phyloP scores from a whole-genome alignment of 2,329 filamentous ascomycete species.

The Harringtonia aguacate region DNA sequence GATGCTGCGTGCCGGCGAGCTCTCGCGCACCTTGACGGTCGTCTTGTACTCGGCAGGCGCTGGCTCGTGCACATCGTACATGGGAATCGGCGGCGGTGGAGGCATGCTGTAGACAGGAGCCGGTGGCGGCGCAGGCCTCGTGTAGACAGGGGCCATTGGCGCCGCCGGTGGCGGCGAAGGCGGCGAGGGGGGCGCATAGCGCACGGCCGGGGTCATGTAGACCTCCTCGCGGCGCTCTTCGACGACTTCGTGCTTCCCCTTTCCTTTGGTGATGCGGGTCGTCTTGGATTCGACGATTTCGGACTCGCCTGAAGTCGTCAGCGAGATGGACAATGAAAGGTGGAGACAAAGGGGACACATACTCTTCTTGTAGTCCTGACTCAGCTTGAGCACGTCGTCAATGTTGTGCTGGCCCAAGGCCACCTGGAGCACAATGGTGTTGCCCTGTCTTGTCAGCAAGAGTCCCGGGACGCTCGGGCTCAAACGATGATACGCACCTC shows the following conservation, averaged over 20 bases:
- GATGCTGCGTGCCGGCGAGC: constrained; percentile 29
- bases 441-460: constrained; percentile 49
- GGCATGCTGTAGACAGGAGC: constrained; percentile 19
- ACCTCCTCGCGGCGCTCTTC: constrained; percentile 36
- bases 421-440: constrained; percentile 69
- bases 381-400: constrained; percentile 75
- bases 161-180: constrained; percentile 12
- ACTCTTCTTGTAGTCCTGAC: constrained; percentile 63
- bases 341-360: neutral
- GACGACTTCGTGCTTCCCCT: constrained; percentile 23
- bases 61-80: constrained; percentile 19
- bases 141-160: neutral
- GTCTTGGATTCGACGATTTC: constrained; percentile 8
- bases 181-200: constrained; percentile 12
- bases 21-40: constrained; percentile 32
- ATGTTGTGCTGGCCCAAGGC: constrained; percentile 86
- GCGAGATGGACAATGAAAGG: neutral
- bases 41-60: constrained; percentile 22
- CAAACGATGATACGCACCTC: constrained; percentile 54
- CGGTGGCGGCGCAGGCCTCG: neutral
- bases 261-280: constrained; percentile 17
- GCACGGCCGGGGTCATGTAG: constrained; percentile 19
- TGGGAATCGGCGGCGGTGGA: constrained; percentile 23
- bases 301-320: too few relatives aligned
- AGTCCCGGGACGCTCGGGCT: too few relatives aligned